Evolutionary conservation across 805 yeast species (phyloP), one percentile per base, ranked within the genome.

Genomic region (Candida michaelii): DNA sequence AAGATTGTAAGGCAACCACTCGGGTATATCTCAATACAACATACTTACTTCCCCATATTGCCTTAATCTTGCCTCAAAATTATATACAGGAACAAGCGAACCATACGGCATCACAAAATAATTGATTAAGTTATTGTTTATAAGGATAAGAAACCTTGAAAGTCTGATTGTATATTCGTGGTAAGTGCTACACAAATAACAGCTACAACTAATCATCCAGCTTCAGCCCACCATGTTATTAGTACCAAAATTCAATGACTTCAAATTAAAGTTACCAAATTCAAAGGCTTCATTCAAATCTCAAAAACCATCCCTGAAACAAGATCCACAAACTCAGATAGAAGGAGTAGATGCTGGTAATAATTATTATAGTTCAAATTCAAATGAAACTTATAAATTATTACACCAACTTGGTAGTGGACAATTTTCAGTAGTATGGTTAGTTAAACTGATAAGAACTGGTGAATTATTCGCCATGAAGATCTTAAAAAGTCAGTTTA

Each of bases 341-440:
- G 85, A 80, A 50, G 82, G 82, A 56, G 63, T 72, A 40, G 62
- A 60, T 5, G 86, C 85, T 11, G 88, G 88, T 1, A 86, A 82
- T 50, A 55, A 61, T 12, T 77, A 79, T 52, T 77, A 77, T 30
- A 55, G 66, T 6, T 58, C 65, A 36, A 58, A 53, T 30, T 50
- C 62, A 2, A 62, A 68, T 42, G 64, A 71, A 19, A 58, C 57
- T 27, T 80, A 80, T 55, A 54, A 63, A 7, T 61, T 80, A 18
- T 64, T 77, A 15, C 62, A 85, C 21, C 81, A 81, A 56, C 62
- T 82, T 7, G 88, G 88, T 2, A 80, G 85, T 85, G 87, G 88
- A 27, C 85, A 81, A 53, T 82, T 82, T 51, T 77, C 83, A 30
- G 80, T 86, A 1, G 87, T 82, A n/a, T 82, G 86, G 86, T 58